These are phyloP conservation scores for Nannochloropsis gaditana DNA, from an alignment of 108 stramenopile species.

Conservation along the genomic window DNA sequence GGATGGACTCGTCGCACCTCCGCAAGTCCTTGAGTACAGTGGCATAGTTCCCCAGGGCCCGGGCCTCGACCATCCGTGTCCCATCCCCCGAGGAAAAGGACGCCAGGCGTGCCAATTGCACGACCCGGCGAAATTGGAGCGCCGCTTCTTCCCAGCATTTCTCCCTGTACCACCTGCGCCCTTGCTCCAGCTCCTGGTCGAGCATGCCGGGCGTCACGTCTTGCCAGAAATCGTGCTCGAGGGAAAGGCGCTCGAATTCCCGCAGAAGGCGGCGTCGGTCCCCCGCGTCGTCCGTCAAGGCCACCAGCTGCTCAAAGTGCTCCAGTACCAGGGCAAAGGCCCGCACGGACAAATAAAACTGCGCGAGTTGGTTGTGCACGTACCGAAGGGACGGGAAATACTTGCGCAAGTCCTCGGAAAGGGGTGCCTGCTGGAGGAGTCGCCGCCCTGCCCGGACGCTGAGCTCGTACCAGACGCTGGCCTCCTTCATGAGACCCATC, in stretches of 20 bases:
- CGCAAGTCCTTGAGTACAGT: background rate
- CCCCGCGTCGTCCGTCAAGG: background rate
- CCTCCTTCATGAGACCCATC: background rate
- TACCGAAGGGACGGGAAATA: slow-evolving; percentile 5
- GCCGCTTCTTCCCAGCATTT: background rate
- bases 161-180: background rate
- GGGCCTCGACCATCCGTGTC: background rate
- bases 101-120: background rate
- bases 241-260: background rate
- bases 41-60: background rate
- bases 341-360: background rate
- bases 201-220: slow-evolving; percentile 17
- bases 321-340: background rate
- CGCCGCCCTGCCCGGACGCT: background rate
- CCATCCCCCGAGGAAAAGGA: background rate
- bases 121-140: background rate
- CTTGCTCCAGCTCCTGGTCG: background rate
- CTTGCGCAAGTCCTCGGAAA: background rate
- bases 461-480: background rate
- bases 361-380: background rate
- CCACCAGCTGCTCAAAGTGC: background rate
- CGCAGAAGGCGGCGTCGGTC: background rate
- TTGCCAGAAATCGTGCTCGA: slow-evolving; percentile 20
- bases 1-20: background rate
- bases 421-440: background rate